phyloP scores from a whole-genome alignment of 768 basidiomycete species.

The Sutorius australiensis region DNA sequence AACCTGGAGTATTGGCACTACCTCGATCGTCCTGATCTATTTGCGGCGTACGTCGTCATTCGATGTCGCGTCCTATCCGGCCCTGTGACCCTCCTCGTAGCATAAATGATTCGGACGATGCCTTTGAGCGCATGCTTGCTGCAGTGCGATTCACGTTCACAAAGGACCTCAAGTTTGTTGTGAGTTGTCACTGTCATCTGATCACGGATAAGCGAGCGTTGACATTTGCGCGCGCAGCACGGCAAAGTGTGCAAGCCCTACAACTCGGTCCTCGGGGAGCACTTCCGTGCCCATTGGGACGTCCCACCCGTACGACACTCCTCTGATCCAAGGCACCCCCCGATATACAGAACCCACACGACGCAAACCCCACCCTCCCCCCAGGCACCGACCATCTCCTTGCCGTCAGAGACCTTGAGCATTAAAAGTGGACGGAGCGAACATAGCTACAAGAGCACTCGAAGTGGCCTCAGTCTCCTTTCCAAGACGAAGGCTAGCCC shows the following conservation, averaged over 20 bases:
- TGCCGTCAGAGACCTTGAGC: slow-evolving; percentile 47
- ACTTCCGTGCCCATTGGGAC: slow-evolving; percentile 88
- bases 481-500: slow-evolving; percentile 43
- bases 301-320: slow-evolving; percentile 59
- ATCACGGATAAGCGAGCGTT: neutral
- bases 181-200: slow-evolving; percentile 35
- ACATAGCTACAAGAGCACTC: slow-evolving; percentile 57
- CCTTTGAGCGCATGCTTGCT: slow-evolving; percentile 94
- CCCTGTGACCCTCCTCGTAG: slow-evolving; percentile 37
- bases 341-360: slow-evolving; percentile 43
- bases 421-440: slow-evolving; percentile 46
- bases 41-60: slow-evolving; percentile 72
- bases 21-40: slow-evolving; percentile 85
- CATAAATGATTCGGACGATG: slow-evolving; percentile 87
- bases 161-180: slow-evolving; percentile 92
- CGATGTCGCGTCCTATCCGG: neutral
- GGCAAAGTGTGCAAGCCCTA: slow-evolving; percentile 94
- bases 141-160: slow-evolving; percentile 84
- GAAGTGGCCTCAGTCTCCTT: slow-evolving; percentile 53
- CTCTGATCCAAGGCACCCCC: slow-evolving; percentile 43
- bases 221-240: slow-evolving; percentile 44
- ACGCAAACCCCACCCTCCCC: slow-evolving; percentile 25
- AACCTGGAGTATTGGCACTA: slow-evolving; percentile 98
- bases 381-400: slow-evolving; percentile 17
- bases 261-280: slow-evolving; percentile 83